Conservation (phyloP, 306 rosid species). For the Myrica gale region DNA sequence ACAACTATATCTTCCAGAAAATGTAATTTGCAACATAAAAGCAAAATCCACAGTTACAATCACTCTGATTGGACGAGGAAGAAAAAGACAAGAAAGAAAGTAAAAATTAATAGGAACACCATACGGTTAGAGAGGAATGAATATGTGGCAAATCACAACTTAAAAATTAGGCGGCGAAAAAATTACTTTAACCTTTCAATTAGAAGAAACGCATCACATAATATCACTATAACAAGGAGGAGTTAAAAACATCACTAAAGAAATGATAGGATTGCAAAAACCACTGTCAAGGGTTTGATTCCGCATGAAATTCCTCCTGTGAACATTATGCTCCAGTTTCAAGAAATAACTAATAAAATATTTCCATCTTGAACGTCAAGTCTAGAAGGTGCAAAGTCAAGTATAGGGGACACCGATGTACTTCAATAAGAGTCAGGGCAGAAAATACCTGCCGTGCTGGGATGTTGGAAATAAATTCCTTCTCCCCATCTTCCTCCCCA, state of each 20-base stretch:
- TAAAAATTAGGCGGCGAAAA: not conserved
- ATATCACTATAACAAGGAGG: not conserved
- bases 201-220: not conserved
- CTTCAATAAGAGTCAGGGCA: slow-evolving; percentile 22
- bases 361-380: slow-evolving; percentile 3
- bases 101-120: not conserved
- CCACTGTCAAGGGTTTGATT: not conserved
- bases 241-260: not conserved
- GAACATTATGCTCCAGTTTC: not conserved
- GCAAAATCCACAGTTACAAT: not conserved
- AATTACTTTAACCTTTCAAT: not conserved
- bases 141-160: not conserved
- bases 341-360: not conserved
- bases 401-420: slow-evolving; percentile 9
- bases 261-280: not conserved
- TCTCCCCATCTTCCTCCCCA: slow-evolving; percentile 80
- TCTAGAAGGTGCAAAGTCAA: slow-evolving; percentile 9
- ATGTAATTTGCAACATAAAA: not conserved
- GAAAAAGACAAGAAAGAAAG: not conserved
- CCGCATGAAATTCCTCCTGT: not conserved
- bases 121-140: not conserved
- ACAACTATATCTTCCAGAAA: not conserved
- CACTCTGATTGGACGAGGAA: not conserved
- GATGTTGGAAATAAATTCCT: slow-evolving; percentile 73
- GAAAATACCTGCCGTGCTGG: slow-evolving; percentile 74